Percentiles rank a stretch among this genome's conserved stretches.
These are phyloP conservation scores for Metarhizium album DNA, from an alignment of 2,329 filamentous ascomycete genomes.

Conservation along the genomic window DNA sequence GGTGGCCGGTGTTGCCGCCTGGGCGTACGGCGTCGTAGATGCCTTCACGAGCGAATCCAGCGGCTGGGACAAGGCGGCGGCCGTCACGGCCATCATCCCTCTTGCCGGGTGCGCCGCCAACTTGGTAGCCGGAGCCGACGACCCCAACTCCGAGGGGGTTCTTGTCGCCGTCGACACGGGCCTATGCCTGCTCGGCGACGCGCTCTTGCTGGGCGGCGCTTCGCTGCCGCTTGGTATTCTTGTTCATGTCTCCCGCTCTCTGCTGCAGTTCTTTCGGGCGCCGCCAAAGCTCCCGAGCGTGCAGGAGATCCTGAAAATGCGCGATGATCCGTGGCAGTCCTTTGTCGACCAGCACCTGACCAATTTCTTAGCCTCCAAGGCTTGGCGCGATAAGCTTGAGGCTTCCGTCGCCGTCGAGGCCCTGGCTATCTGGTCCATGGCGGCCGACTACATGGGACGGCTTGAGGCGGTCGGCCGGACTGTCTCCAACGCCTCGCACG, in stretches of 20 bases:
- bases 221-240: background rate
- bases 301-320: background rate
- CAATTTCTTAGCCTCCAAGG: background rate
- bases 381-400: conserved; percentile 2
- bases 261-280: background rate
- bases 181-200: background rate
- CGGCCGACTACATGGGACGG: background rate
- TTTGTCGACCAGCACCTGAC: background rate
- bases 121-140: too few relatives aligned
- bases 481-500: background rate
- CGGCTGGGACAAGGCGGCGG: too few relatives aligned
- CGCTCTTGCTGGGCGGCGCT: background rate
- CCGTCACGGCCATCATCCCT: too few relatives aligned
- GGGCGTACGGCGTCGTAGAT: too few relatives aligned
- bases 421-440: background rate
- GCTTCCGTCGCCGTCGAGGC: background rate
- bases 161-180: background rate
- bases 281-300: background rate
- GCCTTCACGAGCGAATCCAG: too few relatives aligned
- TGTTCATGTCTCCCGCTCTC: background rate
- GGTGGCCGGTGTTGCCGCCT: too few relatives aligned
- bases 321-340: background rate
- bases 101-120: too few relatives aligned
- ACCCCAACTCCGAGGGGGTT: too few relatives aligned
- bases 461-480: background rate